Evolutionary conservation across 345 rosid species (phyloP).

Genomic region (Xanthoceras sorbifolium): DNA sequence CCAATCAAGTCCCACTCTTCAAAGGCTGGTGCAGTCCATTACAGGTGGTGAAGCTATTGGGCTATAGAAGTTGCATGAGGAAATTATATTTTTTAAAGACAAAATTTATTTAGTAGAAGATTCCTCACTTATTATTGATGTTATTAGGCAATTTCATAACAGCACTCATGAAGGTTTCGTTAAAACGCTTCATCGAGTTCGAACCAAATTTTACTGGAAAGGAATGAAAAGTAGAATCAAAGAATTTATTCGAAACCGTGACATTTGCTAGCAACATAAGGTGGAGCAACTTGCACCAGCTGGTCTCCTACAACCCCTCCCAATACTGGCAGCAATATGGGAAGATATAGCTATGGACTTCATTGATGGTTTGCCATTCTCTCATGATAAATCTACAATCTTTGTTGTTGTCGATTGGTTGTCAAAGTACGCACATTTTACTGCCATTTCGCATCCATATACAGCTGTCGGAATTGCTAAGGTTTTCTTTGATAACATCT

Average conservation of each 20-base stretch:
- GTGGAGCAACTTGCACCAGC: too few relatives aligned
- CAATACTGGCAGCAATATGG: too few relatives aligned
- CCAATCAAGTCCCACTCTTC: too few relatives aligned
- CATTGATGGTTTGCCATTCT: neutral
- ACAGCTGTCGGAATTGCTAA: neutral
- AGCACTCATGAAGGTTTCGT: too few relatives aligned
- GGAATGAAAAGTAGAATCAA: too few relatives aligned
- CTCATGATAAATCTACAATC: neutral
- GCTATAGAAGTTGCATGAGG: neutral
- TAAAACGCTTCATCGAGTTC: too few relatives aligned
- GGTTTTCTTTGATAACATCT: neutral
- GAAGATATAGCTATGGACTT: conserved; percentile 4
- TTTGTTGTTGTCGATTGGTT: neutral
- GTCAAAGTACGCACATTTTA: neutral
- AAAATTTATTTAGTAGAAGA: neutral
- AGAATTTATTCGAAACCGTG: too few relatives aligned
- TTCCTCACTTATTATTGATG: neutral
- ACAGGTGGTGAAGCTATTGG: neutral
- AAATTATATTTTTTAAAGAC: neutral
- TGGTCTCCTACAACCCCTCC: too few relatives aligned
- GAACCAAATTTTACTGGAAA: too few relatives aligned
- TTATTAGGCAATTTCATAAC: neutral
- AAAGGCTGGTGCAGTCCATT: too few relatives aligned
- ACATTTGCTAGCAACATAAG: too few relatives aligned
- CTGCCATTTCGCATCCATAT: neutral